Evolutionary conservation across 2,329 filamentous ascomycete species (phyloP), one percentile per base, ranked within the genome.

Genomic region (Aspergillus sp.): DNA sequence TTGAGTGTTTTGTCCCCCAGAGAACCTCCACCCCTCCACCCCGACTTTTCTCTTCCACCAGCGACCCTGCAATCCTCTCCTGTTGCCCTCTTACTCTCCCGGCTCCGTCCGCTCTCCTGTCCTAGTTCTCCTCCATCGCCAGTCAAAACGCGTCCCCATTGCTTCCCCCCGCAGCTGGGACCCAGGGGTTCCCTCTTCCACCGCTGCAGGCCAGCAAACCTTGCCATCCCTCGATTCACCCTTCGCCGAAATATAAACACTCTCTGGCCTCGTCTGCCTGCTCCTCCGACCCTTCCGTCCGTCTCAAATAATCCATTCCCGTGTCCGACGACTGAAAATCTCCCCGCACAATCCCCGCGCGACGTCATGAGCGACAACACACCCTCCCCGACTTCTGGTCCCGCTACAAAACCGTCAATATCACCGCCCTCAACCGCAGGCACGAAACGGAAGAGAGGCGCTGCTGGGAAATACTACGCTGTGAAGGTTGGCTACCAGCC

Each of bases 401-500:
- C 70, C 53, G 65, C 64, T 19, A 56, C 65, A 35, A 70, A 67
- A 63, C 55, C 60, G 19, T 69, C 69, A 23, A 65, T 65, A 56
- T 64, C 68, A 1, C 63, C 67, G 23, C 64, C 68, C 17, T 59
- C 66, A n/a, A 75, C 74, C 27, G 71, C 71, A 47, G 81, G 81
- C 23, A 77, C 76, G 12, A 87, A 87, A 69, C 79, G 84, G 58
- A 87, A 87, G 70, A 76, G 83, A 62, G 72, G 72, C 2, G 64
- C 69, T 3, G 73, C 78, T 40, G 76, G 76, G 27, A 87, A 87
- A 65, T 88, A 84, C 70, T 89, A 89, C 68, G 85, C 85, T 7
- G 87, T 89, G 43, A 83, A 82, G 61, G 76, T 76, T 15, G 87
- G 87, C 14, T 82, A 81, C 61, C 76, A 74, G 44, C 86, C 87